Evolutionary conservation across 805 yeast genomes (phyloP).

Genomic region (Pichia sporocuriosa): DNA sequence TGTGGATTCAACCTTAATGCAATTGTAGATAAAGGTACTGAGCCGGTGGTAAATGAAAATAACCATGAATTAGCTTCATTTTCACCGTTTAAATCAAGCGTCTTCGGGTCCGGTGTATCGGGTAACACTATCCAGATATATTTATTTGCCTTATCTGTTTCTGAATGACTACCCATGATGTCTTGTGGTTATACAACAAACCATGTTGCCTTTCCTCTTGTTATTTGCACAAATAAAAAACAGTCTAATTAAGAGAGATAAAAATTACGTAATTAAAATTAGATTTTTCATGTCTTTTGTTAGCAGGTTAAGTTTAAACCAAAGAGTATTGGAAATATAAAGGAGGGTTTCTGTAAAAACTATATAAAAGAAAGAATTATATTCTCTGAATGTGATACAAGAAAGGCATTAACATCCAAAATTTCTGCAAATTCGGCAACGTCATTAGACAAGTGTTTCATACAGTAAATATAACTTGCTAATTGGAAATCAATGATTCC

Average conservation of each 20-base stretch:
- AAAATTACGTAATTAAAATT: too few relatives aligned
- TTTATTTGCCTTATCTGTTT: too few relatives aligned
- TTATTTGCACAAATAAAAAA: too few relatives aligned
- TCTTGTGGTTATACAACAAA: too few relatives aligned
- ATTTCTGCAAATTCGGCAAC: not conserved
- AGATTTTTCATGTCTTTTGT: too few relatives aligned
- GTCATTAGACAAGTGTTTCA: constrained; percentile 3
- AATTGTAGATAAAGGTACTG: constrained; percentile 4
- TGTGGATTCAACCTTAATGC: not conserved
- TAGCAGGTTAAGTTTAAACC: too few relatives aligned
- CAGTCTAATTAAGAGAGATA: too few relatives aligned
- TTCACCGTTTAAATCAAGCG: not conserved
- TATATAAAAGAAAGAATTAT: constrained; percentile 1
- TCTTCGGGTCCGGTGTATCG: not conserved
- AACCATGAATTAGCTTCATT: not conserved
- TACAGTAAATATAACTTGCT: constrained; percentile 13
- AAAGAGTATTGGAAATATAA: too few relatives aligned
- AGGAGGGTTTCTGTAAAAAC: not conserved
- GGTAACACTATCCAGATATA: constrained; percentile 3
- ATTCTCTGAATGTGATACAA: not conserved
- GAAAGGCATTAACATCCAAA: not conserved
- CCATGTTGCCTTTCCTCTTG: too few relatives aligned
- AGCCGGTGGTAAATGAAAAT: not conserved
- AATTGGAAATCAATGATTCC: constrained; percentile 16
- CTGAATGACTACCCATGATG: too few relatives aligned